phyloP scores from a whole-genome alignment of 345 rosid genomes.

The Eucalyptus cloeziana region DNA sequence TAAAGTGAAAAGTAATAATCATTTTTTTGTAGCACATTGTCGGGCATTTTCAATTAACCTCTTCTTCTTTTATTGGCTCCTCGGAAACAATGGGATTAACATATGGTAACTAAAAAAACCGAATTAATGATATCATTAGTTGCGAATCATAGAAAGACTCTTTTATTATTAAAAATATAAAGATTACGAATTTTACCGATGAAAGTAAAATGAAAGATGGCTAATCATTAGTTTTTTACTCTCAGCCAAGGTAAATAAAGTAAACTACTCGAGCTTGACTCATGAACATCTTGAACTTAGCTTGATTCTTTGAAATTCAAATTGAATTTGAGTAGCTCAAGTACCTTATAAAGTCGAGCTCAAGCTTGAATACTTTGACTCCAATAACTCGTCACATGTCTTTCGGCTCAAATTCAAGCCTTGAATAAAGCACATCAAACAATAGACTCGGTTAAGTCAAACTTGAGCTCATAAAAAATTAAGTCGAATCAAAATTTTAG shows the following conservation, averaged over 20 bases:
- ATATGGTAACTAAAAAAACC: not conserved
- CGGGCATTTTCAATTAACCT: too few species aligned
- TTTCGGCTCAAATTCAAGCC: not conserved
- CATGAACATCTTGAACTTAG: not conserved
- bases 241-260: not conserved
- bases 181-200: rapidly evolving
- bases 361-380: not conserved
- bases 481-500: not conserved
- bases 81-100: rapidly evolving
- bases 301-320: not conserved
- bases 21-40: rapidly evolving
- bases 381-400: not conserved
- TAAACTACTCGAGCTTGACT: not conserved
- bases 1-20: not conserved
- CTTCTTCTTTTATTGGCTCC: not conserved
- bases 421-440: not conserved
- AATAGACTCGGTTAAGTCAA: not conserved
- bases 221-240: not conserved
- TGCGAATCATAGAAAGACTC: not conserved
- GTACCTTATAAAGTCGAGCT: not conserved
- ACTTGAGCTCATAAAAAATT: not conserved
- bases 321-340: not conserved
- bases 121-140: not conserved
- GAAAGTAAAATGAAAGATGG: not conserved
- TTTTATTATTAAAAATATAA: too few species aligned